Base-by-base conservation (phyloP, 108 stramenopile genomes). In the Skeletonema grethae region DNA sequence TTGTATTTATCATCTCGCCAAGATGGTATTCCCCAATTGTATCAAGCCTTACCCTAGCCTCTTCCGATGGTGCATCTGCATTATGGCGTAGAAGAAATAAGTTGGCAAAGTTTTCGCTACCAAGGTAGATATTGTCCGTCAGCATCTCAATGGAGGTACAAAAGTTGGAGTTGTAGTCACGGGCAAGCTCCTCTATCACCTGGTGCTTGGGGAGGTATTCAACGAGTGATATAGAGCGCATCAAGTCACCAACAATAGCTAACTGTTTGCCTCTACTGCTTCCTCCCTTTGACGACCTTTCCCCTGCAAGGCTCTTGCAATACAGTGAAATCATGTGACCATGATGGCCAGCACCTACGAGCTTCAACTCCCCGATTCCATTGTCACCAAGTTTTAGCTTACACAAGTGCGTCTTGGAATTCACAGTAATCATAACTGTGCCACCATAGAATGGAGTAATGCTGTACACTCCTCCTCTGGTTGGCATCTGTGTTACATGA, bases 201-300 rank as follows among this genome's bases (percentile, higher is more conserved):
- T 92, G 63, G 70, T 93, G 86, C 56, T 92, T 79, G 24, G 86
- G 88, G 64, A 82, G 84, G 75, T 97, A 98, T 59, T 89, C 88
- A 7, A 99, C 85, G 3, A 99, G 69, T 35, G 94, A 89, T 29
- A 99, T 90, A 22, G 96, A 97, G 13, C 98, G 92, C 93, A 97
- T 96, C 46, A 99, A 80, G 65, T 99, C 99, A 7, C 98, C 99
- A 22, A 99, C 98, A 41, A 97, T 89, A 6, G 97, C 96, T 57
- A 96, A 85, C 72, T 84, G 83, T 63, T 94, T 90, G 2, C 62
- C 68, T 66, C 35, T 77, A 45, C 5, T 34, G 55, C 39, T 60
- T 58, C 50, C 50, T 53, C 22, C 50, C 0, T 53, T 24, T 2
- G 7, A 9, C 22, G 50, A 53, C 50, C 20, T 53, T 22, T 43